Conservation (phyloP, 345 rosid genomes). For the Syzygium grande region DNA sequence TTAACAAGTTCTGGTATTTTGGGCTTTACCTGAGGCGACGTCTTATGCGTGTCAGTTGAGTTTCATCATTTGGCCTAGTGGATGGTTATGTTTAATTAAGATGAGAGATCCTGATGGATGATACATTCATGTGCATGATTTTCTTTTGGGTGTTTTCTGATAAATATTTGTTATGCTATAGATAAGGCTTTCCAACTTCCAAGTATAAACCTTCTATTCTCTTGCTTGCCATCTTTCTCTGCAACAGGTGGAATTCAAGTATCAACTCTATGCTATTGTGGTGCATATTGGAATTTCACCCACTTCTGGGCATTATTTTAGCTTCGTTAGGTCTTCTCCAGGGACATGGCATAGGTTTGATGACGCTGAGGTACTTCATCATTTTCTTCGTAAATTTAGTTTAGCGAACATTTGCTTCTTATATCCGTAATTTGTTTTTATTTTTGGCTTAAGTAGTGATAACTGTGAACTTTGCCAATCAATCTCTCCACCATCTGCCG, state of each 20-base stretch:
- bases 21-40: neutral
- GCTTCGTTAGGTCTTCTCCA: constrained; percentile 62
- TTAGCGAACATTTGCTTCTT: neutral
- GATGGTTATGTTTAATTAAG: neutral
- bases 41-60: neutral
- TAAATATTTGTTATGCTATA: neutral
- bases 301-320: constrained; percentile 67
- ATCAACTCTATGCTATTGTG: constrained; percentile 68
- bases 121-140: neutral
- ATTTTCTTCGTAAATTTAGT: neutral
- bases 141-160: neutral
- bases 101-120: neutral
- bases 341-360: constrained; percentile 67
- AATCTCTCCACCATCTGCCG: neutral
- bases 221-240: neutral
- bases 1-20: neutral
- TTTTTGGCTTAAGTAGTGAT: neutral
- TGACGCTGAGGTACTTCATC: constrained; percentile 40
- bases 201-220: neutral
- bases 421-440: neutral
- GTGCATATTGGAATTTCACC: constrained; percentile 54
- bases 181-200: neutral
- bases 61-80: neutral
- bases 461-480: neutral
- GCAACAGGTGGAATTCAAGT: constrained; percentile 39